Evolutionary conservation across 2,329 filamentous ascomycete genomes (phyloP), one percentile per base, ranked within the genome.

Genomic region (Alternaria viburni): DNA sequence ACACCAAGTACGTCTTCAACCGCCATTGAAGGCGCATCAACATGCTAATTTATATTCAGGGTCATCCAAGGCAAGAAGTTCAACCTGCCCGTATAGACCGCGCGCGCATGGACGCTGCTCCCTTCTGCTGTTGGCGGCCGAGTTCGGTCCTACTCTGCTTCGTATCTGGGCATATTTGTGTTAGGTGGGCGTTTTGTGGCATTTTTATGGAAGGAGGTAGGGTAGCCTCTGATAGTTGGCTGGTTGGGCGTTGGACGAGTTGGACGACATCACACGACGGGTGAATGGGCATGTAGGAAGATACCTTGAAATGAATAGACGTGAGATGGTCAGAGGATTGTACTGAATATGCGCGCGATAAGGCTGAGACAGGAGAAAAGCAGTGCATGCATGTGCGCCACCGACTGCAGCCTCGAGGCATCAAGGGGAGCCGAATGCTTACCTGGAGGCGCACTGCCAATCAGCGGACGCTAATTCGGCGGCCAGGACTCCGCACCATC

Each of bases 1-100:
- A 97, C 84, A 97, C 91, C 64, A 98, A 97, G 89, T 90, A 79
- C 80, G 87, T 82, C 11, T 32, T 6, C 11, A 45, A 45, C 11
- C 10, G 9, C 19, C 11, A 12, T 1, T 13, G 17, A 21, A 26
- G 8, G 21, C 6, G 23, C 23, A 10, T 12, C 47, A 19, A 8
- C 19, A 30, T 26, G 17, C 61, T 51, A 50, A 56, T 52, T 51
- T 17, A 4, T 13, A 26, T 21, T 12, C 45, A 85, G 83, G 78
- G 83, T 86, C 54, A 71, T 86, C 47, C 84, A 86, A 75, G 84
- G 84, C 69, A 84, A 85, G 79, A 85, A 83, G 66, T 86, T 86
- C 81, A 85, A 85, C 73, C 77, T 86, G 50, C 84, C 84, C 4
- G 84, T 86, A 32, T 86, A 82, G 62, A 67, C 28, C 30, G 28